Base-by-base conservation (phyloP, 345 rosid genomes). In the Microthlaspi erraticum region DNA sequence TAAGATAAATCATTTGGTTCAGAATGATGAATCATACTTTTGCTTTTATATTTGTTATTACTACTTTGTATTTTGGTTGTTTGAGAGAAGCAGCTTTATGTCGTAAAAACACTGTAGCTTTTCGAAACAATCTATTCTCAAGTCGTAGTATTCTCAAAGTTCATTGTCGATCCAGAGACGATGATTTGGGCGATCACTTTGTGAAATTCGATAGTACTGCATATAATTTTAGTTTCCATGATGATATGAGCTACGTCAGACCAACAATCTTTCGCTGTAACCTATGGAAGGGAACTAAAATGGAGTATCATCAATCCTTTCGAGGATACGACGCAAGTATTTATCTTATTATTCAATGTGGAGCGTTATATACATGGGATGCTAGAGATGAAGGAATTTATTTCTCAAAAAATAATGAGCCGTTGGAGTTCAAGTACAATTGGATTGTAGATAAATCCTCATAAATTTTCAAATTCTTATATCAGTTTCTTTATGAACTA, bases 181-280 rank as follows among this genome's bases (percentile, higher is more conserved):
- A 64, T 1, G 46, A 64, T 64, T 32, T 64, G 36, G 58, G 58
- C n/a, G 42, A 36, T 0, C 69, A 64, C 11, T 20, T 64, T 13
- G 5, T 64, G 16, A 8, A 49, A 2, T 64, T 13, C 16, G 23
- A 49, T 19, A 33, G 42, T 64, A 32, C 36, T 6, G 0, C 69
- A 50, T 64, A 64, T 17, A 49, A 49, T 13, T 64, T 64, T 36
- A 64, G 69, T 36, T 49, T 64, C 4, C 57, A 36, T n/a, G 69
- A 64, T 49, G 8, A 45, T 64, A 0, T 64, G 19, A 2, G 49
- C 3, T 2, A 5, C 3, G 5, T 41, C 45, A 1, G 1, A 3
- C 18, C 0, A 49, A 6, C 29, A 26, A 1, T 1, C 13, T 64
- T 19, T 7, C 5, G 4, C 0, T 64, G 69, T 64, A 7, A 33